Base-by-base conservation (phyloP, 163 green algal species). In the Scenedesmus sp. region DNA sequence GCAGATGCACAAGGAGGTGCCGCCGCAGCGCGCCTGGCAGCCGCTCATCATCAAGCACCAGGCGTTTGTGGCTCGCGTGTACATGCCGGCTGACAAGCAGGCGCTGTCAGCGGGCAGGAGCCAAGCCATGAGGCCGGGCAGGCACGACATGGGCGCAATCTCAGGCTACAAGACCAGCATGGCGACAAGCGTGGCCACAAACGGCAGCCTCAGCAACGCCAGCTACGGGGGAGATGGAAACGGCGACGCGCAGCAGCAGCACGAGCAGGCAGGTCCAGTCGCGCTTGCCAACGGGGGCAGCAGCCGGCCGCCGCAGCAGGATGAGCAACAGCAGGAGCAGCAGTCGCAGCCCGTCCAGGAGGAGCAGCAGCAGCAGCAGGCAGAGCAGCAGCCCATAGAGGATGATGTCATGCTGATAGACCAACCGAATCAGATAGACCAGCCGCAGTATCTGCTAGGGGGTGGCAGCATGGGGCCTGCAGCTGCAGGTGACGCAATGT, bases 1-100 rank as follows among this genome's bases (percentile, higher is more conserved):
- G 68, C 96, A 98, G 94, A 97, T 98, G 96, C 89, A 95, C 89
- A 97, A 97, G 92, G 84, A 93, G 22, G 94, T 98, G 85, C 93
- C 93, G 15, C 89, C 91, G 15, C 65, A 81, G 20, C 85, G 80
- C 16, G 43, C 70, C 12, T 97, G 94, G 94, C 72, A 53, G 61
- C 88, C 92, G 30, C 24, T 98, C 0, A 85, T 96, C 3, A 81
- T 98, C 46, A 83, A 85, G 86, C 96, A 98, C 84, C 87, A 94
- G 83, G 65, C 93, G 80, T 95, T 96, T 85, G 80, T 89, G 37
- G 95, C 96, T 83, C 94, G 96, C 9, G 70, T 96, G 24, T 98
- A 98, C 91, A 61, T 90, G 76, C 44, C 90, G 15, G 53, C 83
- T 16, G 90, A 93, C 65, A 88, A 85, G 70, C 85, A 84, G 30